Evolutionary conservation across 2,329 filamentous ascomycete species (phyloP).

Genomic region (Ascochyta pisi): DNA sequence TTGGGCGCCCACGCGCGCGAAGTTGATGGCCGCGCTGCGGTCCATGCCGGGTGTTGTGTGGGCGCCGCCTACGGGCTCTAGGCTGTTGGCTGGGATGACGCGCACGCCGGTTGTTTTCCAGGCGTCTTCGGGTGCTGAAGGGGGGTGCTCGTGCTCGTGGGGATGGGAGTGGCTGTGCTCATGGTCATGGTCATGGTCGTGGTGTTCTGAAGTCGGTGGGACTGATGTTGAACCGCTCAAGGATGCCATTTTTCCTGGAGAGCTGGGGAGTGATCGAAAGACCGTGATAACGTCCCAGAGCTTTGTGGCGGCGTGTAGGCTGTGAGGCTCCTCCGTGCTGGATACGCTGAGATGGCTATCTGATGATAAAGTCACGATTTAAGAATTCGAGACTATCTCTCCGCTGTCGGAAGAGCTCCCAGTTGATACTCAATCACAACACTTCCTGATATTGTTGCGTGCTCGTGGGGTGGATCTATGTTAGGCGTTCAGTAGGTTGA

Average conservation of each 20-base stretch:
- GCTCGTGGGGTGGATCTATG: slow-evolving; percentile 9
- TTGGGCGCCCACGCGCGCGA: slow-evolving; percentile 10
- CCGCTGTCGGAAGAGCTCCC: neutral
- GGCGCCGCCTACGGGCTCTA: slow-evolving; percentile 2
- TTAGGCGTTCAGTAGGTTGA: slow-evolving; percentile 7
- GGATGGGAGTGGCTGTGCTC: neutral
- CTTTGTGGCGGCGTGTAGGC: neutral
- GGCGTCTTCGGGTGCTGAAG: slow-evolving; percentile 4
- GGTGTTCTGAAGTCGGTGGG: slow-evolving; percentile 8
- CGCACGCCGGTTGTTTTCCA: slow-evolving; percentile 18
- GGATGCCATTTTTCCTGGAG: slow-evolving; percentile 1
- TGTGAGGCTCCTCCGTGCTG: no score
- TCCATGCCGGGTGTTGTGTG: slow-evolving; percentile 18
- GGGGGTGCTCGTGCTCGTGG: slow-evolving; percentile 2
- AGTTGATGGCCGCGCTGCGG: slow-evolving; percentile 11
- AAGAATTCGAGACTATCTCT: neutral
- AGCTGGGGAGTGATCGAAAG: neutral
- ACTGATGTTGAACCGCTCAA: slow-evolving; percentile 13
- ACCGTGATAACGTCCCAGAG: no score
- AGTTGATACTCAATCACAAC: slow-evolving; percentile 1
- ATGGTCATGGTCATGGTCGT: neutral
- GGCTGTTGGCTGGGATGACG: slow-evolving; percentile 7
- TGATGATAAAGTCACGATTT: neutral
- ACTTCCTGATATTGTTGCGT: slow-evolving; percentile 8
- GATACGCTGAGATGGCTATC: neutral